Evolutionary conservation across 2,329 filamentous ascomycete genomes (phyloP), one percentile per base, ranked within the genome.

Genomic region (Fusarium algeriense): DNA sequence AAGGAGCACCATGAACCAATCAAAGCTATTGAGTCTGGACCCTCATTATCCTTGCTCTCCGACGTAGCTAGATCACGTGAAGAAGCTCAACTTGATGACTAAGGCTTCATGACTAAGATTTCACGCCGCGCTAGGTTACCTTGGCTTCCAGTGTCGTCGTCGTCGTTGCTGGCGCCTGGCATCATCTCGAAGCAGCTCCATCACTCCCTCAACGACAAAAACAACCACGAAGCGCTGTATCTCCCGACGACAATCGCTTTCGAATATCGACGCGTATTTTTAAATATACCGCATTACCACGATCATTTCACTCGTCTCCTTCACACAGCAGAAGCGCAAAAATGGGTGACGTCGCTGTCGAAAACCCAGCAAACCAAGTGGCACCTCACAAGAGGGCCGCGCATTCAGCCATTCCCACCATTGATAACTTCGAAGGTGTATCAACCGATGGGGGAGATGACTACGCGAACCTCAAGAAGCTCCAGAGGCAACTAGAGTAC

Each of bases 401-500:
- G 77, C 90, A 91, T 55, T 92, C 91, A 70, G 91, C 92, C 78
- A 96, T 97, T 83, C 93, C 94, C 43, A 95, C 93, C 82, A 92
- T 97, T 82, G 94, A 97, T 81, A 91, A 92, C 75, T 90, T 98
- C 72, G 95, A 98, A 82, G 94, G 94, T 67, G 86, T 94, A 69
- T 88, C 90, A 19, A 90, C 89, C 60, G 94, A 97, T 78, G 91
- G 91, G 53, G 93, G 90, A 73, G 95, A 98, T 81, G 95, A 98
- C 81, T 99, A 99, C 82, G 94, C 93, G 56, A 94, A 92, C 43
- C 88, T 98, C 82, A 99, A 99, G 88, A 96, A 97, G 86, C 90
- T 98, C 72, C 95, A 99, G 84, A 89, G 95, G 81, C 95, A 98
- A 86, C 86, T 98, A 76, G 96, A 99, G 91, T 98, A 88, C 76